Base-by-base conservation (phyloP, 208 protist genomes). In the Hexamita inflata region DNA sequence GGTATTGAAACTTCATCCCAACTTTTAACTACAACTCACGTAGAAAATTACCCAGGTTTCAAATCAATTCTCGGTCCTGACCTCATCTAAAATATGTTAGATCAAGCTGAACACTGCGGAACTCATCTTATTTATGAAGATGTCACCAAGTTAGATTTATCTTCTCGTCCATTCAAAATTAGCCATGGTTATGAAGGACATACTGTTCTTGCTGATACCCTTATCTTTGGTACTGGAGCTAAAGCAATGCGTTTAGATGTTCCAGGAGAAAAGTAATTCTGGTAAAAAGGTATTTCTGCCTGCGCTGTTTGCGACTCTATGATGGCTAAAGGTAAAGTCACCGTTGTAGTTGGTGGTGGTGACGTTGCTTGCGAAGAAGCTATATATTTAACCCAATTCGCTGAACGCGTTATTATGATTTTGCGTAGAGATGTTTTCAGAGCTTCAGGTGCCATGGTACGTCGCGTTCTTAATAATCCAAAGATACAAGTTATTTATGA, bases 171-270 rank as follows among this genome's bases (percentile, higher is more conserved):
- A 28, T 77, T 77, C 74, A 59, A 64, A 26, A 77, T 77, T 39
- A 40, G 13, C 7, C 58, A 74, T 39, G 74, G 62, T n/a, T 77
- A 66, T 58, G 62, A 58, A 60, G 32, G 73, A 32, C 9, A 60
- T 35, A 41, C 19, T 4, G 59, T 59, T 4, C 4, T n/a, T 19
- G 59, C 59, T 74, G 74, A 77, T n/a, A 24, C 74, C 19, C 41
- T 77, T 30, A 77, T 77, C 35, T 35, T 77, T 64, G 74, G 59
- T 15, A 77, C 74, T 28, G 74, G 74, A 30, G 4, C 74, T 39
- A 59, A 7, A 9, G 74, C 74, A 35, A 24, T n/a, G 29, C 38
- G 74, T 28, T 34, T 75, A 26, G 29, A 75, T 40, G 15, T 26
- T 11, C 7, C 13, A 7, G 68, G 68, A n/a, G 68, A 58, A 19